These are phyloP conservation scores for Phytopythium helicoides DNA, from an alignment of 352 stramenopile species.

Conservation along the genomic window DNA sequence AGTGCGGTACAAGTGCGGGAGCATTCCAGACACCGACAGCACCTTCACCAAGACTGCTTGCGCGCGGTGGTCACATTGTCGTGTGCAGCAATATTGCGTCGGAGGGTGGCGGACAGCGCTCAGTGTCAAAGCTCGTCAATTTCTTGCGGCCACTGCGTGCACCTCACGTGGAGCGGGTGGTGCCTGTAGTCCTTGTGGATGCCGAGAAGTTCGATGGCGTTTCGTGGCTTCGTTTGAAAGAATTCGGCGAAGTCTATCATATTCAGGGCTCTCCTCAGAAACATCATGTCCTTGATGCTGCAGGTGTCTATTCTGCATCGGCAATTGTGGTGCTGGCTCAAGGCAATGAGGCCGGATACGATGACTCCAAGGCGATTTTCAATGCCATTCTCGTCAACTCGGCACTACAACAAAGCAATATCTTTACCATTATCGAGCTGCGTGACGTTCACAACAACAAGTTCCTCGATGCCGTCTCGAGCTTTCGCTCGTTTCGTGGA, in stretches of 20 bases:
- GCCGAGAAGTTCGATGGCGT: constrained; percentile 57
- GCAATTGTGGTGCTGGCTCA: constrained; percentile 81
- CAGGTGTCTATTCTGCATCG: constrained; percentile 78
- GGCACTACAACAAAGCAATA: constrained; percentile 54
- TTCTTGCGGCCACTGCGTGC: constrained; percentile 75
- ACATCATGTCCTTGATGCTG: constrained; percentile 62
- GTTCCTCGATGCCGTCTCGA: constrained; percentile 75
- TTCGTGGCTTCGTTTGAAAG: constrained; percentile 62
- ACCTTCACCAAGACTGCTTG: constrained; percentile 40
- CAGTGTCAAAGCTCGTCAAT: constrained; percentile 63
- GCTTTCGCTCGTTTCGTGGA: constrained; percentile 37
- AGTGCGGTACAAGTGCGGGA: constrained; percentile 25
- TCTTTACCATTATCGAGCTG: constrained; percentile 87
- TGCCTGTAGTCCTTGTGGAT: constrained; percentile 79
- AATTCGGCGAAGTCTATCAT: constrained; percentile 80
- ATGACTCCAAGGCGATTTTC: constrained; percentile 86
- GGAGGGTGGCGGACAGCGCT: constrained; percentile 54
- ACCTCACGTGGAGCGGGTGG: constrained; percentile 57
- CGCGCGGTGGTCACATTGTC: constrained; percentile 66
- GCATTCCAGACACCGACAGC: constrained; percentile 33
- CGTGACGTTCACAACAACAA: constrained; percentile 83
- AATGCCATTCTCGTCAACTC: constrained; percentile 83
- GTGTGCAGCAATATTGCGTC: constrained; percentile 78
- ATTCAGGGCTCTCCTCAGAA: constrained; percentile 73
- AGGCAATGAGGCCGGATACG: constrained; percentile 63